A percentile compares a stretch with the other conserved stretches of the same genome.
phyloP scores from a whole-genome alignment of 2,329 filamentous ascomycete genomes.

The Cladosporium phlei region DNA sequence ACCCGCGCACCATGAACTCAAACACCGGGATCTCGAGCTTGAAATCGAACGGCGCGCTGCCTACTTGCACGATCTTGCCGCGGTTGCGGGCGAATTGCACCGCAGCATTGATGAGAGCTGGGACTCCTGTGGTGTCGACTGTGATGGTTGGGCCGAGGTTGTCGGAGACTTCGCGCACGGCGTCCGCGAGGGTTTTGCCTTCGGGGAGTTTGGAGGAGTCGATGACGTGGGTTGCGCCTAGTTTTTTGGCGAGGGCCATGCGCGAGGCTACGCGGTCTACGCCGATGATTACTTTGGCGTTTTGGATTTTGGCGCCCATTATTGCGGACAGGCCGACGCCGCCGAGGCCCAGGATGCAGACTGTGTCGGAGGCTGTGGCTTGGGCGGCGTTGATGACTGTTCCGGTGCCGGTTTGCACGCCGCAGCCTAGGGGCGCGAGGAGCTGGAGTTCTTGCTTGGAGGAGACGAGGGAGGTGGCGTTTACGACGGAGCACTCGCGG shows the following conservation, averaged over 20 bases:
- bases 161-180: constrained; percentile 34
- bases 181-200: constrained; percentile 32
- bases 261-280: constrained; percentile 37
- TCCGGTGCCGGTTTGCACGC: constrained; percentile 43
- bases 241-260: constrained; percentile 36
- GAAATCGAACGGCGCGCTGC: constrained; percentile 42
- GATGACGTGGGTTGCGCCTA: constrained; percentile 39
- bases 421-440: constrained; percentile 44
- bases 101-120: constrained; percentile 40
- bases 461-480: constrained; percentile 36
- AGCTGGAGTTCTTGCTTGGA: constrained; percentile 39
- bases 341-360: constrained; percentile 43
- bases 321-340: constrained; percentile 46
- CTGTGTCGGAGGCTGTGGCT: constrained; percentile 32
- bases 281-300: constrained; percentile 38
- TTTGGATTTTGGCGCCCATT: constrained; percentile 45
- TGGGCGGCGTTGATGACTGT: constrained; percentile 39
- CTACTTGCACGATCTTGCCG: constrained; percentile 49
- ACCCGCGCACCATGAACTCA: constrained; percentile 45
- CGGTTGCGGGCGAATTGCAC: constrained; percentile 41
- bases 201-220: constrained; percentile 32
- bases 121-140: constrained; percentile 49
- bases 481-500: constrained; percentile 38
- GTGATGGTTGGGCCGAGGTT: constrained; percentile 41
- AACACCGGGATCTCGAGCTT: constrained; percentile 42